phyloP scores from a whole-genome alignment of 495 filamentous ascomycete genomes.

The Podospora australis region DNA sequence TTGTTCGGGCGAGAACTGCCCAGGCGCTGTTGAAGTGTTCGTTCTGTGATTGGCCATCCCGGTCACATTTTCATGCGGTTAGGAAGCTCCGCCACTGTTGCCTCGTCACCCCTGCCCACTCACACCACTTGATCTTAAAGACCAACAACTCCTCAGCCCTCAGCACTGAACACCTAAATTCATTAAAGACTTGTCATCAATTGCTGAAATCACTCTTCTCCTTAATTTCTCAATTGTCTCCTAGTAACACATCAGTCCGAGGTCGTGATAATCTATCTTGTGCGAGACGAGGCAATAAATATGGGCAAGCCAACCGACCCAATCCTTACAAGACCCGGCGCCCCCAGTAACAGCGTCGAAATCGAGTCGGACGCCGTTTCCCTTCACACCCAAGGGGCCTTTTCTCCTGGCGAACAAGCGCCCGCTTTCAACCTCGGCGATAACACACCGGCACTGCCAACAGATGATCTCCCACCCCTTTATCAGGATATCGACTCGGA shows the following conservation, averaged over 20 bases:
- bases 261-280: too few species aligned
- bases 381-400: constrained; percentile 20
- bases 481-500: constrained; percentile 24
- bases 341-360: constrained; percentile 8
- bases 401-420: constrained; percentile 13
- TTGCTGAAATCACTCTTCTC: too few species aligned
- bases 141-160: too few species aligned
- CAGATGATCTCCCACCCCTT: constrained; percentile 31
- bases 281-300: background rate
- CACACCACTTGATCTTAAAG: background rate
- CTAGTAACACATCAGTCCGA: too few species aligned
- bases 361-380: constrained; percentile 20
- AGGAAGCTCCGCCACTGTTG: constrained; percentile 12
- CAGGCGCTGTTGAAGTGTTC: too few species aligned
- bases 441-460: constrained; percentile 24
- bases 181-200: too few species aligned
- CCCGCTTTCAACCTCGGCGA: constrained; percentile 16
- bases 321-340: background rate
- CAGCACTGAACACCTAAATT: too few species aligned
- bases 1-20: too few species aligned
- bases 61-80: background rate
- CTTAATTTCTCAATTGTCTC: too few species aligned
- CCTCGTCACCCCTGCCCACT: constrained; percentile 1
- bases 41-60: constrained; percentile 1
- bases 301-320: constrained; percentile 23